Evolutionary conservation across 495 filamentous ascomycete species (phyloP).

Genomic region (Lasiosphaeria miniovina): DNA sequence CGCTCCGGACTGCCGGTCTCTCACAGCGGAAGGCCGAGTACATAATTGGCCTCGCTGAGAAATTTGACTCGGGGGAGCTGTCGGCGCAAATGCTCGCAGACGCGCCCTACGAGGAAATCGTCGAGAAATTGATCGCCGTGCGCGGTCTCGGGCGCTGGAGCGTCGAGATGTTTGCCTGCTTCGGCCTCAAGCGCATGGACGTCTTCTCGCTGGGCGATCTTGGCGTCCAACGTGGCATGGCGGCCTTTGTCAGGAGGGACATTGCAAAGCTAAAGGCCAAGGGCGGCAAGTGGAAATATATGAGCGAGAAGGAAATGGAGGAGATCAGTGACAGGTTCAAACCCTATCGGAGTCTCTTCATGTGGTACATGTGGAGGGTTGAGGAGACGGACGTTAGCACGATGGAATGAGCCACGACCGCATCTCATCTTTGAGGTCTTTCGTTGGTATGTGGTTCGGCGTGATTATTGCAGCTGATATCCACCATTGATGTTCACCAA

Average conservation of each 20-base stretch:
- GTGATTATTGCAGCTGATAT: not conserved
- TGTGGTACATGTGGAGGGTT: slow-evolving; percentile 89
- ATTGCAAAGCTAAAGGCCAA: slow-evolving; percentile 79
- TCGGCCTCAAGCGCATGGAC: slow-evolving; percentile 86
- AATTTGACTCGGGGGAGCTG: slow-evolving; percentile 72
- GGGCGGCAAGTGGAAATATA: slow-evolving; percentile 95
- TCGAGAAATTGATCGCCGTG: slow-evolving; percentile 78
- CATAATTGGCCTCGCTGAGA: slow-evolving; percentile 75
- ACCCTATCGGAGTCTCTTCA: slow-evolving; percentile 70
- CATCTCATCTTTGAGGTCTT: not conserved
- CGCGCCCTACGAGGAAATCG: slow-evolving; percentile 80
- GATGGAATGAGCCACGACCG: slow-evolving; percentile 40
- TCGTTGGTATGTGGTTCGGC: no score
- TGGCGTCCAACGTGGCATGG: slow-evolving; percentile 93
- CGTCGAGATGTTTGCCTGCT: slow-evolving; percentile 96
- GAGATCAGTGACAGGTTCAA: slow-evolving; percentile 74
- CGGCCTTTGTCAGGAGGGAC: slow-evolving; percentile 79
- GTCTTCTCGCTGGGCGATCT: slow-evolving; percentile 91
- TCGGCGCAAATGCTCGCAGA: slow-evolving; percentile 68
- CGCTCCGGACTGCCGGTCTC: slow-evolving; percentile 78
- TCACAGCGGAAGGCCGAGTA: slow-evolving; percentile 95
- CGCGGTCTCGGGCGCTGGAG: slow-evolving; percentile 86
- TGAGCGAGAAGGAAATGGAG: slow-evolving; percentile 89
- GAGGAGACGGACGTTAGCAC: slow-evolving; percentile 71
- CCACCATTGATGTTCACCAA: no score